A percentile compares a stretch with the other conserved stretches of the same genome.
These are phyloP conservation scores for Drosera capensis DNA, from an alignment of 148 eudicot genomes.

Conservation along the genomic window DNA sequence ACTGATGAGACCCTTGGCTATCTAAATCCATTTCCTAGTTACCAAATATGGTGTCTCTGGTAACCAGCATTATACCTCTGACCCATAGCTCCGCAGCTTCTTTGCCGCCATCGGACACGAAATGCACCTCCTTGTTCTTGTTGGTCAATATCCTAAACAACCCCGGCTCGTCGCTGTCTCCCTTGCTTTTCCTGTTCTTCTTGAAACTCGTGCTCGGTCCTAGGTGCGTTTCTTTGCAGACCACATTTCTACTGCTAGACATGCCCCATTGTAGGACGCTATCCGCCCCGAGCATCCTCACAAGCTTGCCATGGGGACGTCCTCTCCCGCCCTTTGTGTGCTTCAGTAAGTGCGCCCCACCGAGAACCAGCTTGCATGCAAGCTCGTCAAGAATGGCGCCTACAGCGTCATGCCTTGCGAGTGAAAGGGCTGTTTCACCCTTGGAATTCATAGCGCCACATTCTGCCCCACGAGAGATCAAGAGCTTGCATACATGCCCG, in stretches of 20 bases:
- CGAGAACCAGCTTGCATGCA: constrained; percentile 42
- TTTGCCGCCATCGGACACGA: constrained; percentile 55
- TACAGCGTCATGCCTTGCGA: constrained; percentile 45
- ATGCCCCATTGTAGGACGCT: constrained; percentile 74
- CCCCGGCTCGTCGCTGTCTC: constrained; percentile 42
- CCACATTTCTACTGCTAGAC: constrained; percentile 47
- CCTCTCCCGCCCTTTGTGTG: constrained; percentile 85
- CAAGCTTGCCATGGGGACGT: constrained; percentile 45
- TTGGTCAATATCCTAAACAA: constrained; percentile 53
- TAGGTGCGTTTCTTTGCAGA: constrained; percentile 45
- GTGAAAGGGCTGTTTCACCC: constrained; percentile 62
- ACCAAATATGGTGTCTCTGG: constrained; percentile 26
- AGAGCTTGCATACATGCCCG: constrained; percentile 33
- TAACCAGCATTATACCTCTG: constrained; percentile 68
- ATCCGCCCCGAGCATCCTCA: constrained; percentile 26
- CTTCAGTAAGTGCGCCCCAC: constrained; percentile 39
- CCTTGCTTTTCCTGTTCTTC: constrained; percentile 36
- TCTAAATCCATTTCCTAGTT: too few relatives aligned
- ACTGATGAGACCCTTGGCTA: too few relatives aligned
- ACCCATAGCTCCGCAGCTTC: constrained; percentile 81
- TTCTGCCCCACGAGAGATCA: constrained; percentile 41
- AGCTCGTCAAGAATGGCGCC: constrained; percentile 46
- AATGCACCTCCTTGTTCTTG: constrained; percentile 20
- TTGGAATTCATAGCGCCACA: constrained; percentile 28
- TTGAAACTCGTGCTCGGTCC: constrained; percentile 49